Evolutionary conservation across 345 rosid species (phyloP), one percentile per base, ranked within the genome.

Genomic region (Citrus trifoliata): DNA sequence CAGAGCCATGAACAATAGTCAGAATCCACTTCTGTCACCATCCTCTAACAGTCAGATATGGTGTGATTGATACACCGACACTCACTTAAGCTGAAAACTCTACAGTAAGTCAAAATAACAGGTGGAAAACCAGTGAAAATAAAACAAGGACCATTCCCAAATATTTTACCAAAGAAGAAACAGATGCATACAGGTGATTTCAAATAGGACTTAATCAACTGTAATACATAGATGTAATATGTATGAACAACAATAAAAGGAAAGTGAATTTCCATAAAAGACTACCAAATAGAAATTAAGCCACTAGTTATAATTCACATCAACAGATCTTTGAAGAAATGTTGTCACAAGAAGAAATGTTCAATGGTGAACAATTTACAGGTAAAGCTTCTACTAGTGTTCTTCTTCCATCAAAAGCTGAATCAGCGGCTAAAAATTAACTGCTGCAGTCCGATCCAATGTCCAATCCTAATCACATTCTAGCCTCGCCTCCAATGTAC

Each of bases 1-100:
- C 88, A 87, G 40, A 81, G 18, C 38, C 66, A 19, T 25, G 56
- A 68, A 51, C 22, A 56, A 32, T 21, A 77, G 75, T 60, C 32
- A 76, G 72, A 64, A n/a, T 70, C 40, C 5, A 70, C 22, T 22
- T 46, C 32, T 56, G 28, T 25, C 67, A 76, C 69, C 64, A 58
- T 27, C 56, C 21, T 38, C 76, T 27, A 63, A 55, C 6, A 38
- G 59, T 67, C 22, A 58, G 66, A 67, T 38, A 53, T 1, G n/a
- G 22, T 46, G 24, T 40, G 53, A 28, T 12, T 33, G 73, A 72
- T 74, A 66, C 5, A 28, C 61, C 67, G 28, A 22, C 75, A 10
- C 70, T 66, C 37, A 5, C n/a, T 25, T 18, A 16, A 21, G 48
- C 16, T n/a, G n/a, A 63, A 51, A 72, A 19, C 12, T 48, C 74